These are phyloP conservation scores for Citrullus mucosospermus DNA, from an alignment of 306 rosid genomes.

Conservation along the genomic window DNA sequence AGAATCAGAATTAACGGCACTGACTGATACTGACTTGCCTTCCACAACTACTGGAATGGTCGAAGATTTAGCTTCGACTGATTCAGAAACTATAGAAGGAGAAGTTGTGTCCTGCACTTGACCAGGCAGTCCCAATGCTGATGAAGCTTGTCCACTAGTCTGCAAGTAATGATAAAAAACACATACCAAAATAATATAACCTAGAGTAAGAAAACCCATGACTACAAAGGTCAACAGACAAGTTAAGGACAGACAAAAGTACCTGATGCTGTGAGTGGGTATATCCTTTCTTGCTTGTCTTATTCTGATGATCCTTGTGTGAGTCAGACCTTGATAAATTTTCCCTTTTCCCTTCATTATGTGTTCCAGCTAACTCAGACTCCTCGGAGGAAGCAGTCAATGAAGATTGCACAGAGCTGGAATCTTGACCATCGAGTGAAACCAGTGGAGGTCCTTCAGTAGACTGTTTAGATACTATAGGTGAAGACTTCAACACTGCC, in stretches of 20 bases:
- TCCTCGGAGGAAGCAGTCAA: conserved; percentile 23
- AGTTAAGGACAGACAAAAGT: conserved; percentile 6
- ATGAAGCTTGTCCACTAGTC: conserved; percentile 38
- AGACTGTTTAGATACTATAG: conserved; percentile 19
- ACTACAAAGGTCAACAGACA: neutral
- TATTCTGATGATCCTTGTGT: conserved; percentile 50
- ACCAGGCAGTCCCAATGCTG: conserved; percentile 18
- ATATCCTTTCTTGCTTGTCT: conserved; percentile 35
- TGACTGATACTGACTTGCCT: conserved; percentile 16
- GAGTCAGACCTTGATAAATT: conserved; percentile 45
- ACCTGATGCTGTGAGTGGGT: conserved; percentile 57
- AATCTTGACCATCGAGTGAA: conserved; percentile 23
- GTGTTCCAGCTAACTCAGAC: conserved; percentile 20
- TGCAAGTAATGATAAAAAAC: conserved; percentile 17
- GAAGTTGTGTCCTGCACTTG: conserved; percentile 14
- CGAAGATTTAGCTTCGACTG: conserved; percentile 20
- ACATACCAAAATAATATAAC: neutral
- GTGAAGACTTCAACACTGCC: conserved; percentile 15
- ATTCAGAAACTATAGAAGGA: conserved; percentile 19
- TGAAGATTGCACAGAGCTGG: conserved; percentile 16
- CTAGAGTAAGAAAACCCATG: neutral
- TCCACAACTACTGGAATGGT: conserved; percentile 16
- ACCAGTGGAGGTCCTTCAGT: conserved; percentile 15
- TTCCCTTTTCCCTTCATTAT: conserved; percentile 42
- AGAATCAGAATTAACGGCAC: conserved; percentile 12